Evolutionary conservation across 768 basidiomycete species (phyloP), one percentile per base, ranked within the genome.

Genomic region (Suillus spraguei): DNA sequence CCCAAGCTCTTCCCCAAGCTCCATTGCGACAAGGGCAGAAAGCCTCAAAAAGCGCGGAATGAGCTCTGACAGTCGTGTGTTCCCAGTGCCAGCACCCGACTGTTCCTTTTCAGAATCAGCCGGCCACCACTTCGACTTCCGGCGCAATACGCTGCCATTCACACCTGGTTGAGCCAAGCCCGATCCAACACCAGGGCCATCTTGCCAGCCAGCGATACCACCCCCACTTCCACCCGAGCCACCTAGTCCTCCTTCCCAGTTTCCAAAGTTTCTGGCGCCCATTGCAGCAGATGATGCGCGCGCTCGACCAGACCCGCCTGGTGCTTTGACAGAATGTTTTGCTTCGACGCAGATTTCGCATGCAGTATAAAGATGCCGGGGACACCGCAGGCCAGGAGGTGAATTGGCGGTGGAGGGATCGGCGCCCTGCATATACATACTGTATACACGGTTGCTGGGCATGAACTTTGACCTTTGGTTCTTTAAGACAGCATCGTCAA

Each of bases 281-380:
- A 17, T 59, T 32, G 42, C 38, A 33, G 53, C n/a, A 33, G 59
- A 22, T 4, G 64, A 50, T 35, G 62, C 33, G 53, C 72, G 71
- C 22, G 67, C 66, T 50, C 72, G 71, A 39, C 59, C 60, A 2
- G 69, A 63, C 11, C 72, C 74, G 32, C 74, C 71, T 10, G 72
- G 75, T 24, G 60, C 60, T 63, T 68, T 76, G n/a, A 65, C 16
- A 17, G 38, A 42, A 0, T 74, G 79, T 68, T 80, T 87, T 0
- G 87, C 85, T 67, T 86, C 87, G n/a, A 89, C 85, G 67, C 91
- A 93, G 63, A 92, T 91, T 67, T 90, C 85, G 67, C 91, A 93
- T 39, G 84, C 85, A 6, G 85, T 86, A 67, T 89, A 85, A 1
- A 93, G 80, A 71, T 93, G 91, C 22, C 90, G 82, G 0, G 89